These are phyloP conservation scores for Cercospora janseana DNA, from an alignment of 2,329 filamentous ascomycete genomes.

Conservation along the genomic window DNA sequence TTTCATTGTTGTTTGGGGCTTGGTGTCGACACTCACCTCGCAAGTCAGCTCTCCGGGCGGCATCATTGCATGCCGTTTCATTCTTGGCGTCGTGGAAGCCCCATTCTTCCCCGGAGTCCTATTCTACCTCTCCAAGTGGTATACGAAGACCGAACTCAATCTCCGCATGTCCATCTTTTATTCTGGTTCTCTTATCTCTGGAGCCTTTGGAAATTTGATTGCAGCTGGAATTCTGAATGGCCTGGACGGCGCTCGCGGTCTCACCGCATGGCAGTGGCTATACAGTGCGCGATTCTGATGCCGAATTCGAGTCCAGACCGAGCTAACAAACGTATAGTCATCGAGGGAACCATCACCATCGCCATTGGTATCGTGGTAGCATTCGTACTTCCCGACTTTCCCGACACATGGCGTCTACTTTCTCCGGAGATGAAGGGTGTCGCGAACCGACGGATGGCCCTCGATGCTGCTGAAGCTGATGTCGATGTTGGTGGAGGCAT, in stretches of 20 bases:
- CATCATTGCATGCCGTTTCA: slow-evolving; percentile 47
- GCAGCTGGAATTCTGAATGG: slow-evolving; percentile 63
- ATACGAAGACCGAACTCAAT: slow-evolving; percentile 66
- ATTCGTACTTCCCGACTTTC: slow-evolving; percentile 51
- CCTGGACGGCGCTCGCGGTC: slow-evolving; percentile 58
- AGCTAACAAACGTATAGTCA: slow-evolving; percentile 43
- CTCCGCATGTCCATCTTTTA: slow-evolving; percentile 66
- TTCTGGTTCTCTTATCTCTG: slow-evolving; percentile 66
- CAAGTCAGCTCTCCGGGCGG: slow-evolving; percentile 31
- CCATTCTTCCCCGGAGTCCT: slow-evolving; percentile 48
- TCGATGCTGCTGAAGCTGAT: slow-evolving; percentile 53
- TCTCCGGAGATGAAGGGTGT: slow-evolving; percentile 48
- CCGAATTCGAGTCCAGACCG: no score
- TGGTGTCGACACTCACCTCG: slow-evolving; percentile 57
- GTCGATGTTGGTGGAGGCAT: slow-evolving; percentile 50
- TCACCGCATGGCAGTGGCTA: slow-evolving; percentile 55
- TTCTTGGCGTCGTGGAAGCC: slow-evolving; percentile 64
- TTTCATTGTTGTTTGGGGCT: slow-evolving; percentile 73
- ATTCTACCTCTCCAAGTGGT: slow-evolving; percentile 66
- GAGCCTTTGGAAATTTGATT: slow-evolving; percentile 66
- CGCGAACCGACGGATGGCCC: slow-evolving; percentile 50
- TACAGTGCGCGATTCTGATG: background rate
- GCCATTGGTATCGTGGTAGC: slow-evolving; percentile 32
- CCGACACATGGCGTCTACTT: slow-evolving; percentile 43
- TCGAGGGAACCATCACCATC: slow-evolving; percentile 35